These are phyloP conservation scores for Fusarium sp. DNA, from an alignment of 2,329 filamentous ascomycete species.

Conservation along the genomic window DNA sequence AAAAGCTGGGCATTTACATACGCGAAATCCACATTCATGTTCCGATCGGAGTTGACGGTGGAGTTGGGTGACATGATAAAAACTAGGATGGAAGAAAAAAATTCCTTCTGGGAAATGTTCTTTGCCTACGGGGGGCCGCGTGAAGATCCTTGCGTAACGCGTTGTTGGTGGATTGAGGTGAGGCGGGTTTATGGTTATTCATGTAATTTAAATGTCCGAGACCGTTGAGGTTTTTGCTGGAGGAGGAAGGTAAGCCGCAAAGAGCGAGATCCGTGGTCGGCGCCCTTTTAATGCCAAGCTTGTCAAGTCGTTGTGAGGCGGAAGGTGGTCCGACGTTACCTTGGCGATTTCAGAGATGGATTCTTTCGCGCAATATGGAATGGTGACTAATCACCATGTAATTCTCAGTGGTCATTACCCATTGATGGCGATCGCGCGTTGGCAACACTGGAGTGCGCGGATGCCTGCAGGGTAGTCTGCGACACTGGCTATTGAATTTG, in stretches of 20 bases:
- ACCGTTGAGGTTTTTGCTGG: background rate
- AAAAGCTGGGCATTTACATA: slow-evolving; percentile 29
- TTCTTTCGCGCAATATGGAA: background rate
- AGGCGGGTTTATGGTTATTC: background rate
- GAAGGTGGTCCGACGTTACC: background rate
- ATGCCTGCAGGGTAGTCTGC: background rate
- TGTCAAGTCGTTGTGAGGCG: background rate
- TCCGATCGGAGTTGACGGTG: slow-evolving; percentile 21
- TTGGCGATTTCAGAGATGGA: background rate
- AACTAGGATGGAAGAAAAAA: slow-evolving; percentile 10
- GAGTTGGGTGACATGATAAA: slow-evolving; percentile 26
- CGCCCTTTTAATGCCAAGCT: background rate
- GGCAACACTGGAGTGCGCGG: too few relatives aligned
- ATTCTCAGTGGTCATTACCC: background rate
- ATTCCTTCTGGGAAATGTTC: slow-evolving; percentile 14
- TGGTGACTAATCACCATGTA: background rate
- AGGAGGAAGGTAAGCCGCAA: background rate
- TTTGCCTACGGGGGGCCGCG: background rate
- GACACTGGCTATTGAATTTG: background rate
- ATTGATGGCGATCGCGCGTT: accelerated
- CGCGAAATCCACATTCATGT: slow-evolving; percentile 7
- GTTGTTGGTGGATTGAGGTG: background rate
- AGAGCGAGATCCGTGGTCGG: background rate
- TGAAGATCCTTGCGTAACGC: slow-evolving; percentile 2
- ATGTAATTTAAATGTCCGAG: background rate